A percentile compares a stretch with the other conserved stretches of the same genome.
Evolutionary conservation across 2,329 filamentous ascomycete genomes (phyloP).

Genomic region (Sodiomyces alkalinus): DNA sequence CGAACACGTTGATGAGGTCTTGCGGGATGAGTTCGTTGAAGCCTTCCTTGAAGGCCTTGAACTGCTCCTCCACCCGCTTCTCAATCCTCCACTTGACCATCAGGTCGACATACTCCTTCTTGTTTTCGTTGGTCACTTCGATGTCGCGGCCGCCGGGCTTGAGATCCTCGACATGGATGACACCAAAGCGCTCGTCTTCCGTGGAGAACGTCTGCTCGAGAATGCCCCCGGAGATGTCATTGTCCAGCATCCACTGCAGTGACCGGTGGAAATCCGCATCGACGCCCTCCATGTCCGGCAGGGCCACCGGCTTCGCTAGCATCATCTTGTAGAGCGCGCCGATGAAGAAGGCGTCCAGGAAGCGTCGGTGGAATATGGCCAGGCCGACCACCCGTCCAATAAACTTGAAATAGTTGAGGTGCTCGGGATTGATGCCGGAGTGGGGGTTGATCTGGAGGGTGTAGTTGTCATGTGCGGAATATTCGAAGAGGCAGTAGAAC

Average conservation of each 20-base stretch:
- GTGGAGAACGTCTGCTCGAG: conserved; percentile 93
- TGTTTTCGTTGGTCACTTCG: conserved; percentile 96
- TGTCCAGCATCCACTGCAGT: conserved; percentile 94
- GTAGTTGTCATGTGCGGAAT: conserved; percentile 99
- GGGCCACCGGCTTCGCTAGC: conserved; percentile 74
- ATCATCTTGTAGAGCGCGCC: conserved; percentile 99
- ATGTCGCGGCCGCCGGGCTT: conserved; percentile 84
- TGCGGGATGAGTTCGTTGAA: conserved; percentile 96
- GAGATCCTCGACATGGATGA: conserved; percentile 84
- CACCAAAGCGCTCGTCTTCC: conserved; percentile 93
- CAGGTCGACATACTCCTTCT: conserved; percentile 94
- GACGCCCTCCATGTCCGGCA: conserved; percentile 97
- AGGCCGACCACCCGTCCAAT: conserved; percentile 94
- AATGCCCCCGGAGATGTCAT: conserved; percentile 84
- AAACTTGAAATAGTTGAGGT: conserved; percentile 99
- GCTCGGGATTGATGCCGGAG: conserved; percentile 96
- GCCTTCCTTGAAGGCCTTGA: conserved; percentile 91
- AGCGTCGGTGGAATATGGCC: conserved; percentile 94
- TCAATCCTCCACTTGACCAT: conserved; percentile 99
- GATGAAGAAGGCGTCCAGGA: conserved; percentile 98
- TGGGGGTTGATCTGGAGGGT: conserved; percentile 99
- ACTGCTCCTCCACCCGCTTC: conserved; percentile 95
- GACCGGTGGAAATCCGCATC: conserved; percentile 96
- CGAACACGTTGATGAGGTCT: conserved; percentile 95
- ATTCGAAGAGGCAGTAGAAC: conserved; percentile 98